Conservation (phyloP, 2,329 filamentous ascomycete species). For the Fusarium sp. region DNA sequence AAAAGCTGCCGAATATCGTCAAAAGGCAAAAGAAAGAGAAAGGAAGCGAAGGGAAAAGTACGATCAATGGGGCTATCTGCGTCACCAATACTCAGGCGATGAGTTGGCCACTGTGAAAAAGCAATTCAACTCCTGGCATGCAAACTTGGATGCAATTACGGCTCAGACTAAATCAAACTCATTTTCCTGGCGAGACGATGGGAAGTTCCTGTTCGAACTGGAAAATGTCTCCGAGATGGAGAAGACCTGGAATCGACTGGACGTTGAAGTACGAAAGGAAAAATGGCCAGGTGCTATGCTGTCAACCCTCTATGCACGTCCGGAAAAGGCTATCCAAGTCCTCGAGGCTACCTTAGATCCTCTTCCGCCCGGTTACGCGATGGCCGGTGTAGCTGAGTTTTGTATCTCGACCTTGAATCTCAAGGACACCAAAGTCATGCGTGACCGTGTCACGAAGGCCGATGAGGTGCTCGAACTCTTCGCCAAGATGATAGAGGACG, state of each 20-base stretch:
- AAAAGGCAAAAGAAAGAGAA: constrained; percentile 1
- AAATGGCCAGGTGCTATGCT: constrained; percentile 54
- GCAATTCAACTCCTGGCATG: constrained; percentile 50
- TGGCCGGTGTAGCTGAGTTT: constrained; percentile 53
- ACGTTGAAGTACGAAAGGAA: constrained; percentile 41
- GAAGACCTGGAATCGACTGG: constrained; percentile 49
- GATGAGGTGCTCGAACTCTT: constrained; percentile 49
- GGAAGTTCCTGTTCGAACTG: constrained; percentile 49
- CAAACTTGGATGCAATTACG: constrained; percentile 41
- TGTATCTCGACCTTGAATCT: constrained; percentile 44
- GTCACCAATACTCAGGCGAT: constrained; percentile 43
- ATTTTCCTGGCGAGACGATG: constrained; percentile 46
- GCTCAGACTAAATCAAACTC: constrained; percentile 24
- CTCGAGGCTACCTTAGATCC: constrained; percentile 55
- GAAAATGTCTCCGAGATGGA: constrained; percentile 49
- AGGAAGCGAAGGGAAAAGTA: constrained; percentile 29
- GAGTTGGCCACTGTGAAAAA: constrained; percentile 41
- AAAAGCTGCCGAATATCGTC: constrained; percentile 11
- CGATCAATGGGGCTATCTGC: constrained; percentile 51
- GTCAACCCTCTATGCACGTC: constrained; percentile 50
- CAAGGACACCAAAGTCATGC: constrained; percentile 23
- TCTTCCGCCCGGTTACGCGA: constrained; percentile 53
- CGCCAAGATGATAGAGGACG: constrained; percentile 47
- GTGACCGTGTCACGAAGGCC: constrained; percentile 44
- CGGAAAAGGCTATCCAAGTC: constrained; percentile 49